Conservation (phyloP, 306 rosid genomes). For the Cyclanthera cordifolia region DNA sequence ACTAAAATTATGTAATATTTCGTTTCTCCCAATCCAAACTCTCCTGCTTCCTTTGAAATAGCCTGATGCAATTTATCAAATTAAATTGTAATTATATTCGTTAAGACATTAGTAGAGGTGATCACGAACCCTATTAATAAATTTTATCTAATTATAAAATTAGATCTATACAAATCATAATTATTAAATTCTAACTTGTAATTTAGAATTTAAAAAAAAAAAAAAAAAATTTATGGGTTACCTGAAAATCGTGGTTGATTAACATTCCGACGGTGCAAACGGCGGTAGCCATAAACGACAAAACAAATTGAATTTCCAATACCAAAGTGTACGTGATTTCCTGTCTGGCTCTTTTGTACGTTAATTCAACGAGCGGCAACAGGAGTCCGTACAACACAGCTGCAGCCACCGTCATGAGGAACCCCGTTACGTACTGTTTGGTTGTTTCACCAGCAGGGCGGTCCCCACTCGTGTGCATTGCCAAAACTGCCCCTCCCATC, state of each 20-base stretch:
- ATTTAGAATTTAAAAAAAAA: no score
- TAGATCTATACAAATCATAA: no score
- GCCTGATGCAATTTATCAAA: conserved; percentile 23
- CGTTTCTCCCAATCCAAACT: conserved; percentile 38
- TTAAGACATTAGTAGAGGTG: no score
- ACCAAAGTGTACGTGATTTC: conserved; percentile 46
- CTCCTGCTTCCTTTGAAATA: conserved; percentile 57
- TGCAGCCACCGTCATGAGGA: conserved; percentile 52
- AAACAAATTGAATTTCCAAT: conserved; percentile 64
- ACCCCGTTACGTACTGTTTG: conserved; percentile 41
- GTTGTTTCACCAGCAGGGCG: conserved; percentile 50
- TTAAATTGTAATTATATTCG: no score
- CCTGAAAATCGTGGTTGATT: conserved; percentile 68
- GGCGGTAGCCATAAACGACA: conserved; percentile 50
- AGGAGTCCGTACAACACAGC: conserved; percentile 60
- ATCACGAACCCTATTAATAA: no score
- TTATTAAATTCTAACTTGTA: no score
- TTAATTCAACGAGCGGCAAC: conserved; percentile 60
- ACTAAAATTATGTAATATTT: conserved; percentile 46
- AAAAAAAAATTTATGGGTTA: no score
- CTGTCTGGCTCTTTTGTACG: conserved; percentile 47
- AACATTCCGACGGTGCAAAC: conserved; percentile 71
- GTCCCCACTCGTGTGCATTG: conserved; percentile 45
- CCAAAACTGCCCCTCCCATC: conserved; percentile 51
- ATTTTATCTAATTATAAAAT: no score